Conservation (phyloP, 2,329 filamentous ascomycete species). For the Botrytis aclada region DNA sequence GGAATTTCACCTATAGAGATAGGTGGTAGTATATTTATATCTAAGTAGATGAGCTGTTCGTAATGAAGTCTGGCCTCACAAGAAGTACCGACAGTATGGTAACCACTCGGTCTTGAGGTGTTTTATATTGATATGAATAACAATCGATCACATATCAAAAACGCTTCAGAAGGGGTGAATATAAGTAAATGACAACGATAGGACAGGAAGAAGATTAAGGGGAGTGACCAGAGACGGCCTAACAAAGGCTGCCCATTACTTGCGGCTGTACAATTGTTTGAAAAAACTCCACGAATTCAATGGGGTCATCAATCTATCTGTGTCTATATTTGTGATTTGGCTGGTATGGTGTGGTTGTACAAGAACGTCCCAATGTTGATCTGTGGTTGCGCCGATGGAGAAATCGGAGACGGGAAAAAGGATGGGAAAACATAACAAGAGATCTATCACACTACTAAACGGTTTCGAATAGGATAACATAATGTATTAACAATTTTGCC, state of each 20-base stretch:
- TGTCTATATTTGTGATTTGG: neutral
- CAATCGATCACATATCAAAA: neutral
- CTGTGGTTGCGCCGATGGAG: neutral
- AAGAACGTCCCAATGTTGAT: neutral
- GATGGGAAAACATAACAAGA: neutral
- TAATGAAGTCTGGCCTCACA: neutral
- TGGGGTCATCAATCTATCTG: neutral
- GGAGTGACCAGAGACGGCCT: neutral
- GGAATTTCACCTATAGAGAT: neutral
- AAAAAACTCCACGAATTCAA: neutral
- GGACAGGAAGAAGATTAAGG: neutral
- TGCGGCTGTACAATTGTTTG: neutral
- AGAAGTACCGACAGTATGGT: neutral
- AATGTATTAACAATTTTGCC: neutral
- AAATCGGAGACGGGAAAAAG: neutral
- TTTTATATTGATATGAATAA: neutral
- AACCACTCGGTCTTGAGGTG: neutral
- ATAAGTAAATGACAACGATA: neutral
- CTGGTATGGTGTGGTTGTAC: neutral
- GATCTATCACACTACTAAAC: neutral
- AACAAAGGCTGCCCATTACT: neutral
- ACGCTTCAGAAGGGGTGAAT: neutral
- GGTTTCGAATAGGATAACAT: neutral
- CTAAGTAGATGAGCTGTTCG: neutral
- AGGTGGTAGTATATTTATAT: neutral